Conservation (phyloP, 768 basidiomycete genomes). For the Lactarius deliciosus region DNA sequence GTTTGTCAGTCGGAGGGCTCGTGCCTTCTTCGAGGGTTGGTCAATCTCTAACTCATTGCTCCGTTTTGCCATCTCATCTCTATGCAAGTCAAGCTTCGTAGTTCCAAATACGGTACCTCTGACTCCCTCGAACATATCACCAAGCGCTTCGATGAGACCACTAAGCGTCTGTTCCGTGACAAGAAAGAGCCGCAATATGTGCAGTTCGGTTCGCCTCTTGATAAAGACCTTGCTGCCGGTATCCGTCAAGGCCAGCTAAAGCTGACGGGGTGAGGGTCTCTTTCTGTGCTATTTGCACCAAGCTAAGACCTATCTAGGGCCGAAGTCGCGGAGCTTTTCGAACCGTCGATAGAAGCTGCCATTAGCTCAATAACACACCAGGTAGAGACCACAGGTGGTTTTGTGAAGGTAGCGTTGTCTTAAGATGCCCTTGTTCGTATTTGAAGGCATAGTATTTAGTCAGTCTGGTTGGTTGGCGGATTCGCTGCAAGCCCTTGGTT, state of each 20-base stretch:
- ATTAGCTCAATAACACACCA: conserved; percentile 66
- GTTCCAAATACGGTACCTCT: conserved; percentile 67
- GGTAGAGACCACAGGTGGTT: conserved; percentile 64
- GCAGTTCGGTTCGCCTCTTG: conserved; percentile 73
- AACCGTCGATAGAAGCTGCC: conserved; percentile 76
- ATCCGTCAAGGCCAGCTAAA: conserved; percentile 73
- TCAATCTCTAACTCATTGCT: conserved; percentile 10
- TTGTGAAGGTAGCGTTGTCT: conserved; percentile 52
- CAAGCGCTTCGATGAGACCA: conserved; percentile 78
- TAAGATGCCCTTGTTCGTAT: conserved; percentile 2
- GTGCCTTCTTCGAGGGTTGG: conserved; percentile 69
- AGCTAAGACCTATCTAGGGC: conserved; percentile 31
- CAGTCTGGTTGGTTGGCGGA: conserved; percentile 82
- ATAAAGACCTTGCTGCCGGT: conserved; percentile 68
- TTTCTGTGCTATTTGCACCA: not conserved
- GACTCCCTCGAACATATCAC: conserved; percentile 79
- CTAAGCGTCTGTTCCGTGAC: conserved; percentile 75
- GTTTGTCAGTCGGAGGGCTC: conserved; percentile 73
- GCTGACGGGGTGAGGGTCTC: conserved; percentile 55
- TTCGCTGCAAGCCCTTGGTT: conserved; percentile 84
- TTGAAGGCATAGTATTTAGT: conserved; percentile 40
- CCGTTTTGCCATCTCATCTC: conserved; percentile 6
- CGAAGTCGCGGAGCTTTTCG: conserved; percentile 71
- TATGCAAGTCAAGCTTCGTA: conserved; percentile 64
- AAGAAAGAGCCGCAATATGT: conserved; percentile 68